Percentiles rank a stretch among this genome's conserved stretches.
Conservation (phyloP, 192 early-diverging fungal species). For the Rhizophagus clarus region DNA sequence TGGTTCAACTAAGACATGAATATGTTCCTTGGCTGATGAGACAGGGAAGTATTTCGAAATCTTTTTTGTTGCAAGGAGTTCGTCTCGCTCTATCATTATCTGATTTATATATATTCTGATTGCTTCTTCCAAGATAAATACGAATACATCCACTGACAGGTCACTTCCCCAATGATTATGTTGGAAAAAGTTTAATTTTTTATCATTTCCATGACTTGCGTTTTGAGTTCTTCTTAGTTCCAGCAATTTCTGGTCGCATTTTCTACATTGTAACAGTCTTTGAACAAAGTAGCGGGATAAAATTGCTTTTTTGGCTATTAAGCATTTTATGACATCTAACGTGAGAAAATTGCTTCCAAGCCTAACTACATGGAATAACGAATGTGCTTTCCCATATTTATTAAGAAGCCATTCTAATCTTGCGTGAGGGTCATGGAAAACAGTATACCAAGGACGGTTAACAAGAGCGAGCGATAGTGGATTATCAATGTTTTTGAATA, state of each 20-base stretch:
- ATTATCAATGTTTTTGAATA: too few relatives aligned
- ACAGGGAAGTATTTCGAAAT: too few relatives aligned
- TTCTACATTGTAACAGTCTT: neutral
- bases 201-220: neutral
- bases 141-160: neutral
- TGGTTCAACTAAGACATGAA: too few relatives aligned
- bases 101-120: neutral
- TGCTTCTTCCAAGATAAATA: neutral
- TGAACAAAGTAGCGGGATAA: slow-evolving; percentile 22
- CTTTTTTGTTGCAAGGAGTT: too few relatives aligned
- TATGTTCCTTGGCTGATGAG: too few relatives aligned
- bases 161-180: neutral
- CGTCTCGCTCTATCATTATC: slow-evolving; percentile 25
- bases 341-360: neutral
- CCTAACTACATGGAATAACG: neutral
- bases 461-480: too few relatives aligned
- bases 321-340: neutral
- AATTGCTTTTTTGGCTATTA: neutral
- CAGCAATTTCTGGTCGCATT: neutral
- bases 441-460: too few relatives aligned
- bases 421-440: neutral
- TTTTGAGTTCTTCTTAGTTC: neutral
- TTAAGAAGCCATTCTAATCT: neutral
- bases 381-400: slow-evolving; percentile 2
- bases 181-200: neutral